Evolutionary conservation across 495 filamentous ascomycete genomes (phyloP), one percentile per base, ranked within the genome.

Genomic region (Immersiella caudata): DNA sequence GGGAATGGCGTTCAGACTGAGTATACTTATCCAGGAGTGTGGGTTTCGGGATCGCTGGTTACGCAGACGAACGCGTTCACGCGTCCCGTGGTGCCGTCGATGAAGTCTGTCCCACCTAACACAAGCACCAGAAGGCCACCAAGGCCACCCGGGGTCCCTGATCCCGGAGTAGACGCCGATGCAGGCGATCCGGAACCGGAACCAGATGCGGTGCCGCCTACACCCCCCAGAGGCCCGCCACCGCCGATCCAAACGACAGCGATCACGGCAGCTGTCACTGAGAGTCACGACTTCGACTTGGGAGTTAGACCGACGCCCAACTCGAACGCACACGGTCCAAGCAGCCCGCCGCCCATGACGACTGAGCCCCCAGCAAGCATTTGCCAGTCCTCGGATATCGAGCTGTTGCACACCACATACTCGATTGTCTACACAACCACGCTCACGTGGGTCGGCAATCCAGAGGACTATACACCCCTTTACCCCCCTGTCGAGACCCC

Each of bases 361-460:
- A 24, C 46, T 5, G 0, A 26, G 22, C 4, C 29, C 3, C 60
- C 58, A 9, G 62, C 26, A 16, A 64, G 18, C 8, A 8, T 24
- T 25, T 65, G 63, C 52, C 51, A 65, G 33, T 18, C 50, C 1
- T 68, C 70, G 0, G 68, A 72, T 26, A 20, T 64, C 18, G 51
- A 51, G 6, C 51, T 18, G n/a, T 21, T 62, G 24, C 14, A 49
- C 11, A 78, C 75, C 21, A 65, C 63, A 26, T 83, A 80, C 65
- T 78, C 77, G 6, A 71, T 83, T 56, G 67, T 80, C n/a, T 67
- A 83, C 70, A 82, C 80, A 3, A 74, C 73, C 56, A 83, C 82
- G 1, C 73, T 75, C 40, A 83, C 82, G 29, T 82, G 80, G 79
- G 74, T 67, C 35, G 80, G 79, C 18, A 69, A 80, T 61, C 79